Percentiles rank a stretch among this genome's conserved stretches.
Evolutionary conservation across 768 basidiomycete genomes (phyloP).

Genomic region (Boletellus emodensis): DNA sequence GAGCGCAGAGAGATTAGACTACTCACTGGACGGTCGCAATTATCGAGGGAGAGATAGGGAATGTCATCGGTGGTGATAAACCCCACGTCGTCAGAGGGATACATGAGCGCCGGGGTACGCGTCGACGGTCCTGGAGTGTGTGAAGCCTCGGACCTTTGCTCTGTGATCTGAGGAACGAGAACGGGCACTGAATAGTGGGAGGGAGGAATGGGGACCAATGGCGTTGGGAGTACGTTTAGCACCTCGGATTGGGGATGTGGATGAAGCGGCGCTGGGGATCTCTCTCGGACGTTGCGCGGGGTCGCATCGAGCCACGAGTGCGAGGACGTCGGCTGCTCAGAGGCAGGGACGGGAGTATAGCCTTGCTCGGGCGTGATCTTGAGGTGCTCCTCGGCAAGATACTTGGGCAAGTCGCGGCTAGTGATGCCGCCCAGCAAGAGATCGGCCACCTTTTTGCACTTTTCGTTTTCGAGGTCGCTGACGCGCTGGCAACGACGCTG

Average conservation of each 20-base stretch:
- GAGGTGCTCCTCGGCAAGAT: constrained; percentile 10
- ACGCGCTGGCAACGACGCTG: constrained; percentile 35
- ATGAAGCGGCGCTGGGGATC: constrained; percentile 3
- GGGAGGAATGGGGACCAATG: not conserved
- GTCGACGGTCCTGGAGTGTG: not conserved
- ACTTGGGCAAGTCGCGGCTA: constrained; percentile 28
- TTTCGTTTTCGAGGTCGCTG: constrained; percentile 33
- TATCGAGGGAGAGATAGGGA: constrained; percentile 32
- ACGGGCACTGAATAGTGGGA: not conserved
- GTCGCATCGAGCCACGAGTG: not conserved
- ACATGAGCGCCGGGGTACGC: constrained; percentile 20
- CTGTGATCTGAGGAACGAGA: not conserved
- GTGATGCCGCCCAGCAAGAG: constrained; percentile 34
- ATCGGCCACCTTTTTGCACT: constrained; percentile 37
- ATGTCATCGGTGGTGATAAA: constrained; percentile 37
- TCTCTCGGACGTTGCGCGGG: constrained; percentile 6
- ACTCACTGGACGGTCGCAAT: constrained; percentile 18
- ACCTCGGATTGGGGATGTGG: constrained; percentile 8
- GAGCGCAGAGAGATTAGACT: not conserved
- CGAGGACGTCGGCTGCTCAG: not conserved
- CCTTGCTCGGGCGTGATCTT: not conserved
- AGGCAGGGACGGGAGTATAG: not conserved
- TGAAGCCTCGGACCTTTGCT: constrained; percentile 1
- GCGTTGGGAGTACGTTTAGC: not conserved
- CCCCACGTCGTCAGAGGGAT: constrained; percentile 2